Conservation (phyloP, 305 asterid species). For the Fraxinus floribunda region DNA sequence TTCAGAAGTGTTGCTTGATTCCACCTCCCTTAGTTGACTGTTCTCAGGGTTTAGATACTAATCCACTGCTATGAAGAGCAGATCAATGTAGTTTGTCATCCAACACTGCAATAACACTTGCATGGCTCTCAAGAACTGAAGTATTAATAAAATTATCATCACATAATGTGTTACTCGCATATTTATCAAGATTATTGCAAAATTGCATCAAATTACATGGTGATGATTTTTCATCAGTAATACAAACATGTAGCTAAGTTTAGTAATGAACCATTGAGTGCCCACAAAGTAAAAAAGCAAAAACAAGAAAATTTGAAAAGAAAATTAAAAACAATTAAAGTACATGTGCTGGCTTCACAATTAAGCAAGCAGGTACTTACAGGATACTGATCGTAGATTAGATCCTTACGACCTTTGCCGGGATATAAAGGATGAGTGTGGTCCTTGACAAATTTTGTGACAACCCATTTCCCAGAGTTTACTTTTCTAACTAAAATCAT, state of each 20-base stretch:
- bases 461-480: conserved; percentile 77
- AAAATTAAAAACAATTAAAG: background rate
- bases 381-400: conserved; percentile 84
- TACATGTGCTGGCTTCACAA: background rate
- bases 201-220: background rate
- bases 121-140: background rate
- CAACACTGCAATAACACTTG: background rate
- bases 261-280: background rate
- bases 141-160: background rate
- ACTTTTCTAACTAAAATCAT: conserved; percentile 90
- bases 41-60: background rate
- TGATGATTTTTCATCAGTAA: background rate
- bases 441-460: conserved; percentile 84
- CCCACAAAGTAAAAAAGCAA: background rate
- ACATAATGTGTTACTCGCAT: background rate
- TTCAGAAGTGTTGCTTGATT: background rate
- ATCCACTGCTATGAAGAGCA: background rate
- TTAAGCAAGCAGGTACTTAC: conserved; percentile 28
- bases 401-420: conserved; percentile 82
- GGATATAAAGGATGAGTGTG: conserved; percentile 86
- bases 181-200: background rate
- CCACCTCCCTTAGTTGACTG: background rate
- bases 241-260: background rate
- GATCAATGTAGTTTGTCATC: background rate
- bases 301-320: background rate